Percentiles rank a stretch among this genome's conserved stretches.
These are phyloP conservation scores for Vigna mungo DNA, from an alignment of 306 rosid species.

Conservation along the genomic window DNA sequence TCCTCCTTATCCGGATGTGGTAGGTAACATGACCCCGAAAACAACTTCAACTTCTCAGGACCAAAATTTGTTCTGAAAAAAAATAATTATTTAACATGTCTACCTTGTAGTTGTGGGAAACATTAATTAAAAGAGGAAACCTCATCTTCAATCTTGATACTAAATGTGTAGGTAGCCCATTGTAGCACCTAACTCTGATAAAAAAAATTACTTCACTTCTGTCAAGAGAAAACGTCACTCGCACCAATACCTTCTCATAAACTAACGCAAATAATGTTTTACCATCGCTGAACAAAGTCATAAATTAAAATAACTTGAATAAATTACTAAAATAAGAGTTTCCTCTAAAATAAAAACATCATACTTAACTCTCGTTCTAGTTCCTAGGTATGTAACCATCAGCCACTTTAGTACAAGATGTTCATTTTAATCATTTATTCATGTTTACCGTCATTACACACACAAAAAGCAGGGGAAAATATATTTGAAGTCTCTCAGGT, in stretches of 20 bases:
- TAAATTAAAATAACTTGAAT: not conserved
- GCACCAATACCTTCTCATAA: not conserved
- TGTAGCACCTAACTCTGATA: not conserved
- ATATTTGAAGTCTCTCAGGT: not conserved
- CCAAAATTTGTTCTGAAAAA: constrained; percentile 58
- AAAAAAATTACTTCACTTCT: not conserved
- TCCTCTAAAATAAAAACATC: not conserved
- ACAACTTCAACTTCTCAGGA: constrained; percentile 64
- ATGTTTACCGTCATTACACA: not conserved
- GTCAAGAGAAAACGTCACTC: not conserved
- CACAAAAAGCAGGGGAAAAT: not conserved
- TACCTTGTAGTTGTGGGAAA: constrained; percentile 6
- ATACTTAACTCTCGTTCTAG: not conserved
- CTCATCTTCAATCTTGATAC: not conserved
- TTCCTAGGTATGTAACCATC: not conserved
- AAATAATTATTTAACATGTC: constrained; percentile 14
- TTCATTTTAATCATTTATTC: not conserved
- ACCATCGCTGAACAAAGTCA: not conserved
- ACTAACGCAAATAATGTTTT: not conserved
- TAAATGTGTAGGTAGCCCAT: not conserved
- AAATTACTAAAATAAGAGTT: not conserved
- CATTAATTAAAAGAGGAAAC: not conserved
- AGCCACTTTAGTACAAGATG: not conserved
- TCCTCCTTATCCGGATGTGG: constrained; percentile 93
- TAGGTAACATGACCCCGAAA: constrained; percentile 84